Evolutionary conservation across 1,284 basidiomycete species (phyloP).

Genomic region (Dichomitus squalens): DNA sequence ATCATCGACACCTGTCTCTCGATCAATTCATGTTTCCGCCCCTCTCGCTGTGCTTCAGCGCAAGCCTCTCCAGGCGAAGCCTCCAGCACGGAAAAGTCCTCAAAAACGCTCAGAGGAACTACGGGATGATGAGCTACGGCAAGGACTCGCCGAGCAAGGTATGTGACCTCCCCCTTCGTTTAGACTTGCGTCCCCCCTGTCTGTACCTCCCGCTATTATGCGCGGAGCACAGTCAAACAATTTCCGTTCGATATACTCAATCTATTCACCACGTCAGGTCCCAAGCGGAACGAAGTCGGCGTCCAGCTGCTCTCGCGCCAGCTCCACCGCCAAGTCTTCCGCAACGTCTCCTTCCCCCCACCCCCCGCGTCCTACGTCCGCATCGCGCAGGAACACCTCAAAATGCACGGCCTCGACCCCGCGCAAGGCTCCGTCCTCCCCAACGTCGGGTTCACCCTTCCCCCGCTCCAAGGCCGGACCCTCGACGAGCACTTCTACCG

Average conservation of each 20-base stretch:
- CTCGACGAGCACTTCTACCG: constrained; percentile 90
- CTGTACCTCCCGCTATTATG: not conserved
- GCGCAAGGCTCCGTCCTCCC: constrained; percentile 81
- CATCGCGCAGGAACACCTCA: constrained; percentile 81
- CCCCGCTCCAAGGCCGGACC: constrained; percentile 80
- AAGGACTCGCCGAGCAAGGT: constrained; percentile 6
- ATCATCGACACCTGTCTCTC: constrained; percentile 6
- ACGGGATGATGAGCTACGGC: constrained; percentile 1
- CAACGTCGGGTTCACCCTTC: constrained; percentile 81
- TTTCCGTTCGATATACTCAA: not conserved
- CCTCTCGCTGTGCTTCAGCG: constrained; percentile 11
- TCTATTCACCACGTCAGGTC: constrained; percentile 17
- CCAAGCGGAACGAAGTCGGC: constrained; percentile 84
- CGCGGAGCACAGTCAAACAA: too few species aligned
- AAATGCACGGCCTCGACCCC: constrained; percentile 79
- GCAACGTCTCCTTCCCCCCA: constrained; percentile 63
- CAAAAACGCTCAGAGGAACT: not conserved
- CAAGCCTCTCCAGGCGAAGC: constrained; percentile 2
- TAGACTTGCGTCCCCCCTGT: not conserved
- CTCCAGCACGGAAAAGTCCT: not conserved
- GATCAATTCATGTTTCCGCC: constrained; percentile 18
- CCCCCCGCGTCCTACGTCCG: constrained; percentile 67
- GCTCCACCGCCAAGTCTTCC: constrained; percentile 87
- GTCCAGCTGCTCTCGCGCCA: constrained; percentile 88
- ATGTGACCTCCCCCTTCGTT: not conserved